These are phyloP conservation scores for Phytophthora idaei DNA, from an alignment of 352 stramenopile genomes.

Conservation along the genomic window DNA sequence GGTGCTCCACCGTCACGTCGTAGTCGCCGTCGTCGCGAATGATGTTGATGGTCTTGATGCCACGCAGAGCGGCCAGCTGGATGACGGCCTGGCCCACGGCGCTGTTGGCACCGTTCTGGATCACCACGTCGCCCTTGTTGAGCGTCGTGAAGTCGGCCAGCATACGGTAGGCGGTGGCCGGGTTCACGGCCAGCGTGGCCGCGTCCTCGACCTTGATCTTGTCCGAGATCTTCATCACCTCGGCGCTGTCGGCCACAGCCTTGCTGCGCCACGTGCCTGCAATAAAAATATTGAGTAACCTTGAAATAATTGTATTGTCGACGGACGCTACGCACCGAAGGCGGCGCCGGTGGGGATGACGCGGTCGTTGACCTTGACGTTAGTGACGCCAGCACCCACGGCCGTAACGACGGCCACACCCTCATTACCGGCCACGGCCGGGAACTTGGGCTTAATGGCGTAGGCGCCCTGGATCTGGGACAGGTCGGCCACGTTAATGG, in stretches of 20 bases:
- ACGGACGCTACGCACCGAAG: slow-evolving; percentile 48
- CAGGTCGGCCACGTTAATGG: slow-evolving; percentile 89
- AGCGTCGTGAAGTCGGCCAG: slow-evolving; percentile 86
- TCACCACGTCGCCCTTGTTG: slow-evolving; percentile 82
- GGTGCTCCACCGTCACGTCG: slow-evolving; percentile 71
- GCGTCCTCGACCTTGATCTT: slow-evolving; percentile 89
- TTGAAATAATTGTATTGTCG: background rate
- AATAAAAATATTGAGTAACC: slow-evolving; percentile 11
- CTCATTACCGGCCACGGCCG: slow-evolving; percentile 85
- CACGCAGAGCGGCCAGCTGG: slow-evolving; percentile 85
- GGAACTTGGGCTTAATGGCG: slow-evolving; percentile 76
- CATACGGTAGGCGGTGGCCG: slow-evolving; percentile 85
- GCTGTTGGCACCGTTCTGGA: slow-evolving; percentile 92
- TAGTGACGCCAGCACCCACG: slow-evolving; percentile 78
- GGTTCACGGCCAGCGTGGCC: slow-evolving; percentile 83
- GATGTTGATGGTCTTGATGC: slow-evolving; percentile 92
- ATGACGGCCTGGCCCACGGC: slow-evolving; percentile 88
- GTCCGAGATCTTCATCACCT: slow-evolving; percentile 78
- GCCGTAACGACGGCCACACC: slow-evolving; percentile 86
- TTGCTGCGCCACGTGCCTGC: slow-evolving; percentile 76
- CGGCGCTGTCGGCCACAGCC: slow-evolving; percentile 61
- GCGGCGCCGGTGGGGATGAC: slow-evolving; percentile 75
- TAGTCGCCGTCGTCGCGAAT: slow-evolving; percentile 86
- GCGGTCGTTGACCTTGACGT: slow-evolving; percentile 87
- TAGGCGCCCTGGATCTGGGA: slow-evolving; percentile 90